Evolutionary conservation across 2,329 filamentous ascomycete genomes (phyloP), one percentile per base, ranked within the genome.

Genomic region (Metarhizium robertsii): DNA sequence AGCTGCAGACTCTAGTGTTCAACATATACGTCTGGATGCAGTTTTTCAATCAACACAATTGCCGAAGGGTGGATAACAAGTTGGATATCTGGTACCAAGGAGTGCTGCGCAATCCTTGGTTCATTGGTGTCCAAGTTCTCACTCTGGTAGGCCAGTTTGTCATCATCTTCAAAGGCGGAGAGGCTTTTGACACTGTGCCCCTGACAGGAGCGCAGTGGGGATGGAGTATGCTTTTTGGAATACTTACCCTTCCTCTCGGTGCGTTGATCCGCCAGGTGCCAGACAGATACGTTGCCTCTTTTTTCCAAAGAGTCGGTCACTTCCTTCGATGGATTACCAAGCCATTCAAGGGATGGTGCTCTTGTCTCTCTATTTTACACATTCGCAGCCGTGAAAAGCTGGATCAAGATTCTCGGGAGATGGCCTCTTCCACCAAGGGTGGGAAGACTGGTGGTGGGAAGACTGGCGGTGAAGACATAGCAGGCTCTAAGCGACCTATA

Each of bases 1-100:
- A 69, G 25, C 69, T 76, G 20, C 71, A 82, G 55, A 90, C 88
- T 1, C 75, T 92, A 11, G 85, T 92, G 5, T 92, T 92, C 76
- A 94, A 92, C 71, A 88, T 86, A 0, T 92, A 92, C 62, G 87
- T 92, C 48, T 92, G 88, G 87, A 90, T 92, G 86, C 88, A 92
- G 61, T 89, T 94, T 60, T 92, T 92, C 77, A 92, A 94, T 63
- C 83, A 90, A 62, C 81, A 89, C 72, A 92, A 68, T 74, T 91
- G 89, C 69, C 85, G 89, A 42, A 83, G 88, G 13, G 81, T 92
- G 8, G 89, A 92, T 68, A 92, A 94, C 69, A 84, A 84, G 58
- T 84, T 92, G 70, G 92, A 94, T 65, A 86, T 94, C 55, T 73
- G 70, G 63, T 90, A 92, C 59, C 88, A 92, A 66, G 87, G 87